These are phyloP conservation scores for Paraglomus occultum DNA, from an alignment of 192 early-diverging fungal species.

Conservation along the genomic window DNA sequence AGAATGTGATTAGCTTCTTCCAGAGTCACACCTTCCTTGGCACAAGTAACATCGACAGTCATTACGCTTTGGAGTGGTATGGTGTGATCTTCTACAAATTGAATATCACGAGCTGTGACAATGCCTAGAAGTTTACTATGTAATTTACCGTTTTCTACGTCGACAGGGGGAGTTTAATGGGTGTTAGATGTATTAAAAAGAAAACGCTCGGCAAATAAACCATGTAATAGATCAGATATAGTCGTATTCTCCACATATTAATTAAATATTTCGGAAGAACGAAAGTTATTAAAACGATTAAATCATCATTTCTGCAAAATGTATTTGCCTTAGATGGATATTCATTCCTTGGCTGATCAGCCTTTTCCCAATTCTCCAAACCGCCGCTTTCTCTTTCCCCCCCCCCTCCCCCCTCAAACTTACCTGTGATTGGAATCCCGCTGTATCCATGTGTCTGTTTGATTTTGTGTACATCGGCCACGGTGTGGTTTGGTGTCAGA, in stretches of 20 bases:
- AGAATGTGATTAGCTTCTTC: constrained; percentile 88
- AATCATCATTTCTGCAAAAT: neutral
- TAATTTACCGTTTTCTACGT: constrained; percentile 74
- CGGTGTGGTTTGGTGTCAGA: constrained; percentile 78
- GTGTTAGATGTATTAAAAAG: constrained; percentile 10
- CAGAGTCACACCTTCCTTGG: constrained; percentile 84
- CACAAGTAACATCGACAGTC: constrained; percentile 87
- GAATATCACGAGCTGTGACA: constrained; percentile 95
- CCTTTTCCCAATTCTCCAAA: no score
- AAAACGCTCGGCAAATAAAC: neutral
- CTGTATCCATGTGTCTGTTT: constrained; percentile 90
- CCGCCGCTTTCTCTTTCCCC: no score
- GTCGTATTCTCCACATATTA: constrained; percentile 33
- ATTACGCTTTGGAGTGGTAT: constrained; percentile 75
- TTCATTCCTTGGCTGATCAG: neutral
- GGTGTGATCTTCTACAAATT: constrained; percentile 76
- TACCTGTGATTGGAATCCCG: constrained; percentile 94
- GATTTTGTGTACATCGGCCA: constrained; percentile 82
- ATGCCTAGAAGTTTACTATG: constrained; percentile 92
- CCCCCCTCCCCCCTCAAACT: neutral
- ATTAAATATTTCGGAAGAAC: constrained; percentile 43
- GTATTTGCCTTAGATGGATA: neutral
- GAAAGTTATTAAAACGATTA: constrained; percentile 37
- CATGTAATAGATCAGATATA: constrained; percentile 9
- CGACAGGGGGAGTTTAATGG: neutral